Conservation (phyloP, 2,329 filamentous ascomycete species). For the Onygena corvina region DNA sequence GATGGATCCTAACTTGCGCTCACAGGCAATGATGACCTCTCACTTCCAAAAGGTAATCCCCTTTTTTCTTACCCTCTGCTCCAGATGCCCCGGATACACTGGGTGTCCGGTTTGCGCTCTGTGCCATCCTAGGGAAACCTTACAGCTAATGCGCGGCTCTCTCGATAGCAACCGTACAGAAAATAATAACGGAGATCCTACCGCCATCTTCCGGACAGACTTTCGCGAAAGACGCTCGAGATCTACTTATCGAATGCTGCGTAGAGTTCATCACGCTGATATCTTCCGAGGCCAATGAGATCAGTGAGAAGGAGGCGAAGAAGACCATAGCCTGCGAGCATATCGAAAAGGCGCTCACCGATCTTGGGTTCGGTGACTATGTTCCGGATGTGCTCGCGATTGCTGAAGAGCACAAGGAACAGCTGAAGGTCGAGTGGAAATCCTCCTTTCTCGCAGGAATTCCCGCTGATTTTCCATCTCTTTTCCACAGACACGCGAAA, state of each 20-base stretch:
- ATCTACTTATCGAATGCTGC: constrained; percentile 94
- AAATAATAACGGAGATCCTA: constrained; percentile 90
- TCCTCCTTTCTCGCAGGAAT: neutral
- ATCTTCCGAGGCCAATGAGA: constrained; percentile 97
- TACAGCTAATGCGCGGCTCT: neutral
- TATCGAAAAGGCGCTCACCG: constrained; percentile 85
- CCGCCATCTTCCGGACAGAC: constrained; percentile 63
- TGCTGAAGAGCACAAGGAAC: constrained; percentile 82
- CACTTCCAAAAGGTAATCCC: constrained; percentile 44
- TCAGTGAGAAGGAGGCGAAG: constrained; percentile 96
- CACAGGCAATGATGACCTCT: constrained; percentile 46
- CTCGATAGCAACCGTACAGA: constrained; percentile 52
- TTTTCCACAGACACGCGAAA: constrained; percentile 63
- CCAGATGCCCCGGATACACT: too few species aligned
- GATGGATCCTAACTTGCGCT: constrained; percentile 10
- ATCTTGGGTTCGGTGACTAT: constrained; percentile 86
- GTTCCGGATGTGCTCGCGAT: constrained; percentile 77
- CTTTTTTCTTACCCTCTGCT: neutral
- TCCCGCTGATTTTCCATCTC: neutral
- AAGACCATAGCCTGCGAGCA: constrained; percentile 98
- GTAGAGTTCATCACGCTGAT: constrained; percentile 98
- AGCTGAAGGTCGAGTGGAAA: constrained; percentile 58
- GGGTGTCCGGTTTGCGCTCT: neutral
- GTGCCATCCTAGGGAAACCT: neutral
- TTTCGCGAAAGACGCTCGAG: constrained; percentile 89